Evolutionary conservation across 1,284 basidiomycete species (phyloP).

Genomic region (Ustanciosporium gigantosporum): DNA sequence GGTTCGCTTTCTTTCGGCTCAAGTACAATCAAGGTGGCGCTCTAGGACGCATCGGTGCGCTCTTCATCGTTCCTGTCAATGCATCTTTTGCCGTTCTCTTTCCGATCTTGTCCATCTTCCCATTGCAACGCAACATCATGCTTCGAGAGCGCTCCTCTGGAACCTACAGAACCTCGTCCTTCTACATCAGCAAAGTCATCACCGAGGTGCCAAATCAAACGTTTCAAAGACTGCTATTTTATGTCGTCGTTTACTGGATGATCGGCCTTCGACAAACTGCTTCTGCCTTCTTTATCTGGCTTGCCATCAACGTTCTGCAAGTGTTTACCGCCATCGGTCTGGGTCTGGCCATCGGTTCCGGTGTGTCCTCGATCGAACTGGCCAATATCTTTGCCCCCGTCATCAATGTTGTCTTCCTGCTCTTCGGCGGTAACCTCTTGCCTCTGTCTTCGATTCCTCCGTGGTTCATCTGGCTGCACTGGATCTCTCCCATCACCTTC

Average conservation of each 20-base stretch:
- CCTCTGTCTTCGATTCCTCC: conserved; percentile 37
- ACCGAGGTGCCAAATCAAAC: conserved; percentile 43
- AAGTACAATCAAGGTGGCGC: conserved; percentile 28
- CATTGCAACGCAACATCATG: conserved; percentile 39
- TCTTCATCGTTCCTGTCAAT: conserved; percentile 46
- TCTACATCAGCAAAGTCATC: conserved; percentile 38
- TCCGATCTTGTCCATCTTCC: conserved; percentile 44
- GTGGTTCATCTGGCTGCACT: conserved; percentile 45
- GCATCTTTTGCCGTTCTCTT: conserved; percentile 31
- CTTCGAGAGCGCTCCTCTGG: conserved; percentile 40
- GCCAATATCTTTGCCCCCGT: conserved; percentile 47
- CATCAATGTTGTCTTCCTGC: conserved; percentile 47
- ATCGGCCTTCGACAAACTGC: conserved; percentile 27
- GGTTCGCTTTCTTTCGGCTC: conserved; percentile 44
- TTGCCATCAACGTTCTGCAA: conserved; percentile 38
- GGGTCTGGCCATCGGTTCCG: conserved; percentile 36
- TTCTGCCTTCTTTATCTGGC: conserved; percentile 36
- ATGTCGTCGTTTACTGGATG: conserved; percentile 38
- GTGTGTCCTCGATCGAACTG: conserved; percentile 25
- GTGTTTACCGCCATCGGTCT: conserved; percentile 19
- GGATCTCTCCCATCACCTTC: conserved; percentile 49
- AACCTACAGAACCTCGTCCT: conserved; percentile 36
- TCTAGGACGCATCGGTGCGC: conserved; percentile 36
- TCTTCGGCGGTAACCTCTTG: conserved; percentile 45
- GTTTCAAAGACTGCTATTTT: conserved; percentile 23